phyloP scores from a whole-genome alignment of 352 stramenopile species.

The Thalassiosira delicatula region DNA sequence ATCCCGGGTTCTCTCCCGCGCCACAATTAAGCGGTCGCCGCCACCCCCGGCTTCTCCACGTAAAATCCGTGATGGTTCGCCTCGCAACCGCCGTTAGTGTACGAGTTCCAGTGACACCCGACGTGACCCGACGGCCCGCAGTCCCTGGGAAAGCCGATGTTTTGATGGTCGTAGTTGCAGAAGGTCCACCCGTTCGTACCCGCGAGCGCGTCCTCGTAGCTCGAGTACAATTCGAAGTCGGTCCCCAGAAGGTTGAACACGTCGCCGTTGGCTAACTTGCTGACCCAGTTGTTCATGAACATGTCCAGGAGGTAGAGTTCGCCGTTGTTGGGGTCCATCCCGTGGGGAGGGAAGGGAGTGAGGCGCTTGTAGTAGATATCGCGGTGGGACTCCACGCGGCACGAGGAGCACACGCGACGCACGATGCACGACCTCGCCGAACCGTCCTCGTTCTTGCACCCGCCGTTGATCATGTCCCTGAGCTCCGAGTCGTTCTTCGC shows the following conservation, averaged over 20 bases:
- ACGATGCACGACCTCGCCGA: slow-evolving; percentile 33
- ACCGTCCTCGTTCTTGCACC: slow-evolving; percentile 3
- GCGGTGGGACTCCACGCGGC: slow-evolving; percentile 7
- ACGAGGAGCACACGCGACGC: slow-evolving; percentile 38
- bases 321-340: slow-evolving; percentile 2
- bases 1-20: too few species aligned
- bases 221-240: slow-evolving; percentile 56
- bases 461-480: slow-evolving; percentile 24
- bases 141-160: slow-evolving; percentile 44
- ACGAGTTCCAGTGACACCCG: slow-evolving; percentile 52
- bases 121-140: background rate
- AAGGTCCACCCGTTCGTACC: slow-evolving; percentile 33
- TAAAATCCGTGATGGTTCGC: slow-evolving; percentile 56
- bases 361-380: slow-evolving; percentile 58
- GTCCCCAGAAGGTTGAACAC: too few species aligned
- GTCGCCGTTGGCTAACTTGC: too few species aligned
- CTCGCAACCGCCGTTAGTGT: slow-evolving; percentile 5
- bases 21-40: too few species aligned
- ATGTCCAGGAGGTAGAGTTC: slow-evolving; percentile 46
- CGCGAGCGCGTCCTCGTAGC: slow-evolving; percentile 41
- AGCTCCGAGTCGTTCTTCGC: slow-evolving; percentile 27
- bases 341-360: slow-evolving; percentile 20
- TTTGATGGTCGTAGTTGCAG: slow-evolving; percentile 39
- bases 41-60: slow-evolving; percentile 55
- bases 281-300: slow-evolving; percentile 55